phyloP scores from a whole-genome alignment of 208 protist genomes.

The Wallacemonas sp. region DNA sequence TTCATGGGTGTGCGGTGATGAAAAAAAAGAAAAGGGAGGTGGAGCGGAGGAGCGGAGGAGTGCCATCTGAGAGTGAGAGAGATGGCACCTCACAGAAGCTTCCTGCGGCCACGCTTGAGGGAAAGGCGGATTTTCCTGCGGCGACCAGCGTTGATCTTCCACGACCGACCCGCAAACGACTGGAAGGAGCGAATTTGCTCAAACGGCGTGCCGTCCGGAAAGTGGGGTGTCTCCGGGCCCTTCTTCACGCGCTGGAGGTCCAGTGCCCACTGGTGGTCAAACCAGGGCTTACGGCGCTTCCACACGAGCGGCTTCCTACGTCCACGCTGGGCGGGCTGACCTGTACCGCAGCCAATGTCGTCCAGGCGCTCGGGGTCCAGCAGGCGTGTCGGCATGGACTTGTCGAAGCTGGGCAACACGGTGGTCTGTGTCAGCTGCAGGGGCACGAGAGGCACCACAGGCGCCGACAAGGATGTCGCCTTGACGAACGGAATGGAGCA shows the following conservation, averaged over 20 bases:
- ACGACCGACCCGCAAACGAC: conserved; percentile 81
- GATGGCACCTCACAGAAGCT: conserved; percentile 62
- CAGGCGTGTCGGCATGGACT: conserved; percentile 75
- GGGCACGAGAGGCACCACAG: conserved; percentile 20
- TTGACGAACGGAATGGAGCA: conserved; percentile 53
- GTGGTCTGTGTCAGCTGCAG: conserved; percentile 22
- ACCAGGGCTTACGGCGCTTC: conserved; percentile 92
- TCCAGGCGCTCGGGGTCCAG: conserved; percentile 56
- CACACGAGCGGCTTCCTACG: conserved; percentile 81
- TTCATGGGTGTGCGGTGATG: too few relatives aligned
- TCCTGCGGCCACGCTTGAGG: conserved; percentile 83
- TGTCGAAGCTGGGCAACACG: conserved; percentile 40
- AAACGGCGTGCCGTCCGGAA: conserved; percentile 86
- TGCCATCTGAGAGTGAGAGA: conserved; percentile 6
- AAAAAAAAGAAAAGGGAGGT: too few relatives aligned
- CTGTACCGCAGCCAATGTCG: conserved; percentile 68
- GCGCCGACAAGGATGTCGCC: conserved; percentile 49
- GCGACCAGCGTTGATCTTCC: conserved; percentile 88
- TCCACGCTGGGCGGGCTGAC: conserved; percentile 82
- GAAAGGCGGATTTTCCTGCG: conserved; percentile 86
- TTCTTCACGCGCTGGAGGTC: conserved; percentile 82
- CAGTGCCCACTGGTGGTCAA: conserved; percentile 86
- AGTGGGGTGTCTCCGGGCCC: conserved; percentile 81
- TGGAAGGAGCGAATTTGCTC: conserved; percentile 87
- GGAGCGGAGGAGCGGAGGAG: too few relatives aligned